Base-by-base conservation (phyloP, 176 grass and related monocot species). In the Avena sativa region DNA sequence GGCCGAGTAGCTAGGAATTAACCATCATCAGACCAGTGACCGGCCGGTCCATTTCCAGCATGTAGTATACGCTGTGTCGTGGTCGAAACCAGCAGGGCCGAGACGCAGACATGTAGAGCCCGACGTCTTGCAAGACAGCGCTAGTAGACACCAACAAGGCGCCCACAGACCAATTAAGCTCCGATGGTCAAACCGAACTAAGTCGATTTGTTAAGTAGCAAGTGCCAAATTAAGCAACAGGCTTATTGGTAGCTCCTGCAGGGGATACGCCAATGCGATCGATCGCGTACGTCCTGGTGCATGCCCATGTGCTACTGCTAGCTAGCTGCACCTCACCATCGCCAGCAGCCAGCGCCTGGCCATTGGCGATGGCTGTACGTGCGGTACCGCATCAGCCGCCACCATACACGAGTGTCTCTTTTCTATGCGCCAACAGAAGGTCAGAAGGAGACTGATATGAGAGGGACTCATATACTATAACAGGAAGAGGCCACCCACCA, bases 381-480 rank as follows among this genome's bases (percentile, higher is more conserved):
- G 79, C 46, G 76, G 76, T 79, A 12, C 19, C 25, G 79, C 47
- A 51, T 68, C 62, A 49, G 26, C 62, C 44, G 44, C 61, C 79
- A 50, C 73, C 25, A 66, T 28, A 47, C 4, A 9, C 14, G 6
- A 16, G 12, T 9, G 12, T 26, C 70, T 23, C 69, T 46, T 46
- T 23, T 62, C 23, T 63, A 44, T 17, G 38, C 8, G 4, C 1
- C 43, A 2, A n/a, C 14, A 9, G 56, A 66, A 66, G 59, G 59
- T 62, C 9, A 57, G 48, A 63, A 13, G 17, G 9, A 81, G 23
- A 2, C 20, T 40, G 6, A 43, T 5, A 13, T 6, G 60, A 49
- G 60, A 81, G 79, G 56, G 56, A 79, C 59, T 40, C 46, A 55
- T 5, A 73, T 12, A 14, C 12, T 28, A 28, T 0, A 1, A 57